Evolutionary conservation across 1,284 basidiomycete species (phyloP).

Genomic region (Phellinidium pouzarii): DNA sequence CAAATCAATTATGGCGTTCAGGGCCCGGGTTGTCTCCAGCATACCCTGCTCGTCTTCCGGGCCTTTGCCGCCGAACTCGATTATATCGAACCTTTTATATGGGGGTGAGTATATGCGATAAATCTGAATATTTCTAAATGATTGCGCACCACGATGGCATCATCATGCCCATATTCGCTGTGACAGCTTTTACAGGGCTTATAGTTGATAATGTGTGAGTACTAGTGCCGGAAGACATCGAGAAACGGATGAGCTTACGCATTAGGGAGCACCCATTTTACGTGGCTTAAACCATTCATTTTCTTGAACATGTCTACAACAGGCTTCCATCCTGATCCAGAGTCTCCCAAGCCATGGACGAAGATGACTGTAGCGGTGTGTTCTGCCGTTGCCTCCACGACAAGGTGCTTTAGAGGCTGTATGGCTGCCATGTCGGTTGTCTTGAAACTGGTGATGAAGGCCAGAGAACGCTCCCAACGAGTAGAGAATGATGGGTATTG

Average conservation of each 20-base stretch:
- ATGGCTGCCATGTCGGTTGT: slow-evolving; percentile 27
- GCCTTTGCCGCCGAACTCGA: slow-evolving; percentile 54
- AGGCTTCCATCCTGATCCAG: slow-evolving; percentile 69
- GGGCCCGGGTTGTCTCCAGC: slow-evolving; percentile 50
- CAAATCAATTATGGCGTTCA: slow-evolving; percentile 66
- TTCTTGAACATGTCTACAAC: slow-evolving; percentile 59
- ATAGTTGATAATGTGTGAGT: neutral
- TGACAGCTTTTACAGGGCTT: slow-evolving; percentile 53
- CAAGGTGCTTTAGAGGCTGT: slow-evolving; percentile 40
- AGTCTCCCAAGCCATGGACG: slow-evolving; percentile 54
- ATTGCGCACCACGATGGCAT: slow-evolving; percentile 65
- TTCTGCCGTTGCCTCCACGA: slow-evolving; percentile 46
- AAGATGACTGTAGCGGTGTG: slow-evolving; percentile 89
- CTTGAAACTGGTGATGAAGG: neutral
- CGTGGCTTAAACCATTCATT: slow-evolving; percentile 51
- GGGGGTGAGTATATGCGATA: neutral
- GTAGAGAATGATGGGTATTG: no score
- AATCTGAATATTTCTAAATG: neutral
- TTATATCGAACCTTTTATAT: slow-evolving; percentile 67
- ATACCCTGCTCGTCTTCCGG: slow-evolving; percentile 73
- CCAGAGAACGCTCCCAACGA: slow-evolving; percentile 5
- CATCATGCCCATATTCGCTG: slow-evolving; percentile 58
- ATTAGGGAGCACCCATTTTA: slow-evolving; percentile 82
- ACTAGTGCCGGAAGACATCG: neutral
- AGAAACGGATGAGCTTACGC: slow-evolving; percentile 39